These are phyloP conservation scores for Anthracocystis panici-leucophaei DNA, from an alignment of 1,284 basidiomycete genomes.

Conservation along the genomic window DNA sequence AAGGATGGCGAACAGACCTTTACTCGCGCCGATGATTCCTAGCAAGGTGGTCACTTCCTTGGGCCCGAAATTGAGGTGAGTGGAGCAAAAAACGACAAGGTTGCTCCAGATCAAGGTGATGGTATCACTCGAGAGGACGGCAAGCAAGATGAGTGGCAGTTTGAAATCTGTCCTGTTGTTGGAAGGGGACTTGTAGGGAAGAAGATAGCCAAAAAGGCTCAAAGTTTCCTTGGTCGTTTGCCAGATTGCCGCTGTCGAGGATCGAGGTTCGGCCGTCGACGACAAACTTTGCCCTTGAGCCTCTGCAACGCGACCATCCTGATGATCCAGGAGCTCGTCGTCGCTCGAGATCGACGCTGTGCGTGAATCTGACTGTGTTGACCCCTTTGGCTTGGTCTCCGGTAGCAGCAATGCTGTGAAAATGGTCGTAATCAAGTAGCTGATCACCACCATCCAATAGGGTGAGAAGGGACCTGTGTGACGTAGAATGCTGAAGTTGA, in stretches of 20 bases:
- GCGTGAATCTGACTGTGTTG: neutral
- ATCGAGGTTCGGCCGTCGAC: neutral
- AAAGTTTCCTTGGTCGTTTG: conserved; percentile 11
- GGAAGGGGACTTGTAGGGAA: conserved; percentile 26
- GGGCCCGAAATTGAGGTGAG: conserved; percentile 36
- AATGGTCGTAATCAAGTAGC: neutral
- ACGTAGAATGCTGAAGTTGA: conserved; percentile 38
- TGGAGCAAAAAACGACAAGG: conserved; percentile 36
- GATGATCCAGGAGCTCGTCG: neutral
- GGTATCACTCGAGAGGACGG: conserved; percentile 21
- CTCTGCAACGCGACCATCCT: neutral
- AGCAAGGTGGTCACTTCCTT: conserved; percentile 22
- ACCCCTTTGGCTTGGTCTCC: conserved; percentile 17
- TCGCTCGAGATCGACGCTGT: conserved; percentile 19
- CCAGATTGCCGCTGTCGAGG: neutral
- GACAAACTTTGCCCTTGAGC: neutral
- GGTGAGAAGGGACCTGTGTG: conserved; percentile 43
- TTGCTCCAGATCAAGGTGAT: conserved; percentile 29
- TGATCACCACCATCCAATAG: conserved; percentile 16
- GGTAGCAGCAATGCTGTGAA: conserved; percentile 16
- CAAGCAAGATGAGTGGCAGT: conserved; percentile 31
- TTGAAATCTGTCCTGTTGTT: conserved; percentile 33
- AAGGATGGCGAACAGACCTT: conserved; percentile 27
- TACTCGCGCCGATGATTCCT: conserved; percentile 22
- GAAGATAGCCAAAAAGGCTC: conserved; percentile 26